These are phyloP conservation scores for Ailanthus altissimus DNA, from an alignment of 345 rosid species.

Conservation along the genomic window DNA sequence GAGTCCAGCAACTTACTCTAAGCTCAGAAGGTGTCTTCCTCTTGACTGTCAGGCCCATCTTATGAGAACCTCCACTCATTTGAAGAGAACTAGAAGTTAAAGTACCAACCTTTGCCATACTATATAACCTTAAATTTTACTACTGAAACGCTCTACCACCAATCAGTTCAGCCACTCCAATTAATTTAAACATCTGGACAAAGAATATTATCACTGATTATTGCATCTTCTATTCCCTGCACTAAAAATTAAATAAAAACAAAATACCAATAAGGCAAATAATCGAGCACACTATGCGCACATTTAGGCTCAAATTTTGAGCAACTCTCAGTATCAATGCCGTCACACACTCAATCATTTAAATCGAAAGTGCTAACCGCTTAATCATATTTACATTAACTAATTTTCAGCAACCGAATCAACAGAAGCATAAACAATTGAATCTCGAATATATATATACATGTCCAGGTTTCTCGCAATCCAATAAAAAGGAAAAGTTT, in stretches of 20 bases:
- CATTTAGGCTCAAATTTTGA: neutral
- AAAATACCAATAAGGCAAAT: neutral
- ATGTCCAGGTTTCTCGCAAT: neutral
- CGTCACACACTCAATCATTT: neutral
- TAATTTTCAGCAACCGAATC: neutral
- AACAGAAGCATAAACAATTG: neutral
- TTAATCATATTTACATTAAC: too few relatives aligned
- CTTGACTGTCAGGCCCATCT: slow-evolving; percentile 43
- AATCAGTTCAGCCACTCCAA: slow-evolving; percentile 21
- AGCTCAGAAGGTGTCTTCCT: slow-evolving; percentile 90
- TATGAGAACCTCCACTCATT: slow-evolving; percentile 44
- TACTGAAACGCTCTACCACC: slow-evolving; percentile 19
- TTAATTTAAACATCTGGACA: neutral
- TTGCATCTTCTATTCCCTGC: slow-evolving; percentile 6
- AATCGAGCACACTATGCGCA: neutral
- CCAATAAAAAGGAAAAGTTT: neutral
- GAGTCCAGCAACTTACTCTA: slow-evolving; percentile 49
- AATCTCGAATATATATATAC: neutral
- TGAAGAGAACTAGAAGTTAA: slow-evolving; percentile 47
- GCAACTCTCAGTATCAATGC: neutral
- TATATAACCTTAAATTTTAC: neutral
- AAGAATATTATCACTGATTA: neutral
- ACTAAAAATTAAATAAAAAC: neutral
- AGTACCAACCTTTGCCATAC: slow-evolving; percentile 69
- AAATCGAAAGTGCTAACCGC: neutral